Evolutionary conservation across 129 eudicot genomes (phyloP), one percentile per base, ranked within the genome.

Genomic region (Chrysanthemum lavandulifolium): DNA sequence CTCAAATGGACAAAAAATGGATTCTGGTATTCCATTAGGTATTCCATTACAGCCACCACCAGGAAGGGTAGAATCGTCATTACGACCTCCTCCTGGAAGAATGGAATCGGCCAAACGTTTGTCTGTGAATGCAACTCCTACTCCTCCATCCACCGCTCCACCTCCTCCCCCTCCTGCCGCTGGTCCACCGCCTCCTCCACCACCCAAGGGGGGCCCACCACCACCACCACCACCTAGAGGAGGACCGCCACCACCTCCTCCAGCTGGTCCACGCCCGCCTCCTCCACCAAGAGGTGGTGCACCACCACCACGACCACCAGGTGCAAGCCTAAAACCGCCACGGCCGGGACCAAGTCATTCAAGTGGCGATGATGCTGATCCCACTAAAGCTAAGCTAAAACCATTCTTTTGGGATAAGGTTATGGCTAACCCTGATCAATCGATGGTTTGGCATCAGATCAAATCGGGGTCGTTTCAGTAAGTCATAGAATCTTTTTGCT

Each of bases 341-440:
- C 78, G 82, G 2, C 78, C 73, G 16, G 82, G 78, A 57, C 21
- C 82, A 49, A 78, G 82, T 65, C 57, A 64, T 18, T 72, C 82
- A 18, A 59, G 73, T 56, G 67, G 67, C 25, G 79, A 61, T 75
- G 97, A 80, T 18, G 73, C 83, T 62, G 87, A 83, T 74, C 79
- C 80, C 49, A 64, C 91, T 36, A 95, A 88, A 86, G 83, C 99
- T 36, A 95, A 95, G 85, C 83, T 95, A 62, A 95, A 95, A 71
- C 99, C 99, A 14, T 95, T 95, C 86, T 95, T 95, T 76, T 95
- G 99, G 99, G 99, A 95, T 78, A 95, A 95, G 74, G 99, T 95
- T 78, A 71, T 79, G 69, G 96, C 99, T 3, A 90, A 86, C 73
- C 94, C 97, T 53, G 99, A 91, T 75, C 86, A 85, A 40, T 86